Evolutionary conservation across 495 filamentous ascomycete genomes (phyloP), one percentile per base, ranked within the genome.

Genomic region (Sordaria brevicollis): DNA sequence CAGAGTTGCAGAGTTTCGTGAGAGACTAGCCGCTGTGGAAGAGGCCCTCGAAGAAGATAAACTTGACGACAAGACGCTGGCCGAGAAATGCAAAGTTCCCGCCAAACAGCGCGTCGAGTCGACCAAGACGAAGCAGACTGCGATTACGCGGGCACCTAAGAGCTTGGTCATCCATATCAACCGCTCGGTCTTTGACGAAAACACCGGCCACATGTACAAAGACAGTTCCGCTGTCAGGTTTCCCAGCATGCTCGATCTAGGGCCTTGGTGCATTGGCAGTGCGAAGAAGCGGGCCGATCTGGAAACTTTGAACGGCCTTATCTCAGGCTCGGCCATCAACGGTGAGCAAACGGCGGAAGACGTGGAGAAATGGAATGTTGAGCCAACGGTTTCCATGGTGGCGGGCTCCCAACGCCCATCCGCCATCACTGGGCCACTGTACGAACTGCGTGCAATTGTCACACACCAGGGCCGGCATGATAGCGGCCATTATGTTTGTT

Each of bases 401-500:
- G 83, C 86, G 4, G 83, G 80, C 5, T 76, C 76, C 36, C 72
- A 71, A 9, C 75, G 77, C 13, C 79, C 81, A 4, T 81, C 80
- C 1, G 81, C 68, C 68, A 77, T 78, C 54, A 84, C 49, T 67
- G 86, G 83, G n/a, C 87, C 84, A n/a, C 79, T 86, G 0, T 99
- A 96, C 76, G 87, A 92, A 74, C 82, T 99, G 34, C 89, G 91
- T 25, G 92, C 93, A 7, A 92, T 96, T 2, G 85, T 98, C 29
- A 93, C 92, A 4, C 95, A 99, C 78, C 90, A 90, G 70, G 96
- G 95, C 5, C 84, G 89, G 21, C 96, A 98, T 76, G 93, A 97
- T 70, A 97, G 95, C 72, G 96, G 96, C 0, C 96, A 99, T 80
- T 98, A 99, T 74, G 88, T 97, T 67, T 94, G 92, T 76, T 98